Percentiles rank a stretch among this genome's conserved stretches.
These are phyloP conservation scores for Aspergillus baeticus DNA, from an alignment of 495 filamentous ascomycete species.

Conservation along the genomic window DNA sequence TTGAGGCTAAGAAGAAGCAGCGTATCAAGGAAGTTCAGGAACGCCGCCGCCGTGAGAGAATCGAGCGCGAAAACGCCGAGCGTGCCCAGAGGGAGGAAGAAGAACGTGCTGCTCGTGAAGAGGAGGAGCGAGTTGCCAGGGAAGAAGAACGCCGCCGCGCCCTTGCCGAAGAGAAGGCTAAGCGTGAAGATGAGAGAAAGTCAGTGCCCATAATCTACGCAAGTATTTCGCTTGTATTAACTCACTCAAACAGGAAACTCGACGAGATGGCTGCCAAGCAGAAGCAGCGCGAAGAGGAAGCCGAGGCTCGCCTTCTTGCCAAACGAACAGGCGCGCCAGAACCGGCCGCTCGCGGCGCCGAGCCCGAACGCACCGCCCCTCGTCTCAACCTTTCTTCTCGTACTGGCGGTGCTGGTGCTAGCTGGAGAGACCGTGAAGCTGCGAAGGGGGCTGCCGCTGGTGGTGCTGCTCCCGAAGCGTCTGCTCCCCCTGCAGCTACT, in stretches of 20 bases:
- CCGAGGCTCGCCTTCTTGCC: conserved; percentile 53
- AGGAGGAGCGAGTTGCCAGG: conserved; percentile 71
- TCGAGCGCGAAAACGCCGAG: conserved; percentile 81
- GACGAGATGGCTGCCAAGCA: conserved; percentile 65
- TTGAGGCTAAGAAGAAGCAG: conserved; percentile 82
- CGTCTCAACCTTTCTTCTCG: conserved; percentile 61
- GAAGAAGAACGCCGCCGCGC: conserved; percentile 67
- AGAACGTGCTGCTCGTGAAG: conserved; percentile 74
- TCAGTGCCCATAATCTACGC: conserved; percentile 44
- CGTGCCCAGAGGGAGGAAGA: conserved; percentile 74
- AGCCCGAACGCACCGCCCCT: conserved; percentile 58
- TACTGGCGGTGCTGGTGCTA: conserved; percentile 59
- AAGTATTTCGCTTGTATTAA: background rate
- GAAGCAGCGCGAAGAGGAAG: conserved; percentile 68
- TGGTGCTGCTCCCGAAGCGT: conserved; percentile 28
- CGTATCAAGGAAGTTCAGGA: conserved; percentile 83
- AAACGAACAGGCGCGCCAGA: conserved; percentile 12
- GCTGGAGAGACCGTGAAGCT: conserved; percentile 85
- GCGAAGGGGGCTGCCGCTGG: conserved; percentile 50
- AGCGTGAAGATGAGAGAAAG: conserved; percentile 81
- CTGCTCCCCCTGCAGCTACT: conserved; percentile 28
- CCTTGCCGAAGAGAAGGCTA: conserved; percentile 71
- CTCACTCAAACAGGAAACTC: conserved; percentile 51
- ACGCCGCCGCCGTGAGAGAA: conserved; percentile 66
- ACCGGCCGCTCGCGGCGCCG: conserved; percentile 12